Evolutionary conservation across 176 grass and related monocot genomes (phyloP).

Genomic region (Urochloa ruziziensis): DNA sequence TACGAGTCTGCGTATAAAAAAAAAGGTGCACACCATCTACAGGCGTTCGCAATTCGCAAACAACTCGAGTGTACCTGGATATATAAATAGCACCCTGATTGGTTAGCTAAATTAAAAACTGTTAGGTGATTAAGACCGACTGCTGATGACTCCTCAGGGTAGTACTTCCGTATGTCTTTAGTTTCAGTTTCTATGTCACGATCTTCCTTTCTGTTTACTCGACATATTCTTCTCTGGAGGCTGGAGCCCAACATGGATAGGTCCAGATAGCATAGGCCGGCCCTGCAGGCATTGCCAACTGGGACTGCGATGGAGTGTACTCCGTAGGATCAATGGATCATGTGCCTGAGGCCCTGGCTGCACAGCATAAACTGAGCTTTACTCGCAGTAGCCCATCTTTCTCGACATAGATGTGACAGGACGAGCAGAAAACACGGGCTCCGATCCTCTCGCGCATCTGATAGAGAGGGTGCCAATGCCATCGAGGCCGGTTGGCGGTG

Average conservation of each 20-base stretch:
- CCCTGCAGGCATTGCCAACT: neutral
- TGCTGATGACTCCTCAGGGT: neutral
- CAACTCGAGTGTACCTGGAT: neutral
- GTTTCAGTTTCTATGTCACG: neutral
- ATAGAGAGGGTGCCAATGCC: neutral
- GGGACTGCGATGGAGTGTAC: too few relatives aligned
- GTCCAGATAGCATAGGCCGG: neutral
- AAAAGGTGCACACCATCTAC: neutral
- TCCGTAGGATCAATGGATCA: slow-evolving; percentile 7
- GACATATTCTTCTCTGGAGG: neutral
- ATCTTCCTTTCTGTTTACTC: neutral
- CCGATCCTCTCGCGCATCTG: neutral
- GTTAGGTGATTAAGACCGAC: slow-evolving; percentile 19
- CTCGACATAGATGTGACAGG: slow-evolving; percentile 44
- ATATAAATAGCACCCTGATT: neutral
- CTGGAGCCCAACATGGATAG: neutral
- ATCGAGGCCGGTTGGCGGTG: neutral
- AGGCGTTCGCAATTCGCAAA: neutral
- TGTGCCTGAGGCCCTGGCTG: neutral
- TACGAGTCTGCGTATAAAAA: neutral
- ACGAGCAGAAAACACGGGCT: slow-evolving; percentile 34
- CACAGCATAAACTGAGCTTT: neutral
- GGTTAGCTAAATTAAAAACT: neutral
- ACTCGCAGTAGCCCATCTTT: slow-evolving; percentile 26
- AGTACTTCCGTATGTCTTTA: neutral